Evolutionary conservation across 2,329 filamentous ascomycete species (phyloP).

Genomic region (Neurospora sp.): DNA sequence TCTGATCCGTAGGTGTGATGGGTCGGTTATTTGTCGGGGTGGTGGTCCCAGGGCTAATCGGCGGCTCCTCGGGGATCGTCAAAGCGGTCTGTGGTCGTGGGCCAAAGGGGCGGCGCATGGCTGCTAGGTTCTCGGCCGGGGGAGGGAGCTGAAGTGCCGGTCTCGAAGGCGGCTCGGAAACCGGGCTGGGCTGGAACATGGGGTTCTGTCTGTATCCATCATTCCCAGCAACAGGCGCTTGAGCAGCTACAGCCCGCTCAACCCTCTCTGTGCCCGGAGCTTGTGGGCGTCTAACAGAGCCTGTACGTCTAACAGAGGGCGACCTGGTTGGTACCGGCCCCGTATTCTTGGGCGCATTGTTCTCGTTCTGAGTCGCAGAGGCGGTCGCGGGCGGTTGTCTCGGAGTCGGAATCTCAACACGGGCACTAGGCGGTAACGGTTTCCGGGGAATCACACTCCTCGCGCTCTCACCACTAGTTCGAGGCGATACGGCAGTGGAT

Average conservation of each 20-base stretch:
- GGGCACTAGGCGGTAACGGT: constrained; percentile 31
- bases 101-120: constrained; percentile 12
- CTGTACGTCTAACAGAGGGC: neutral
- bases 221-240: neutral
- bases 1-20: constrained; percentile 5
- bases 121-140: neutral
- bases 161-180: neutral
- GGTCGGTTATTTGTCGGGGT: neutral
- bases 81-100: neutral
- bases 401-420: neutral
- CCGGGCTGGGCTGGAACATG: constrained; percentile 6
- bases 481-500: constrained; percentile 19
- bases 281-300: neutral
- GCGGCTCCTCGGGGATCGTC: neutral
- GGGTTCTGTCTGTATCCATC: constrained; percentile 13
- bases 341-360: neutral
- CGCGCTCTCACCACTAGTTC: constrained; percentile 34
- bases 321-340: neutral
- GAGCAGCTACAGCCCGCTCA: neutral
- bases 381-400: neutral
- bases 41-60: neutral
- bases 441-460: constrained; percentile 39
- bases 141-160: neutral
- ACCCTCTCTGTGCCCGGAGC: neutral
- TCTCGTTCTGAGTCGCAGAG: neutral